Conservation (phyloP, 345 rosid species). For the Corchorus olitorius region DNA sequence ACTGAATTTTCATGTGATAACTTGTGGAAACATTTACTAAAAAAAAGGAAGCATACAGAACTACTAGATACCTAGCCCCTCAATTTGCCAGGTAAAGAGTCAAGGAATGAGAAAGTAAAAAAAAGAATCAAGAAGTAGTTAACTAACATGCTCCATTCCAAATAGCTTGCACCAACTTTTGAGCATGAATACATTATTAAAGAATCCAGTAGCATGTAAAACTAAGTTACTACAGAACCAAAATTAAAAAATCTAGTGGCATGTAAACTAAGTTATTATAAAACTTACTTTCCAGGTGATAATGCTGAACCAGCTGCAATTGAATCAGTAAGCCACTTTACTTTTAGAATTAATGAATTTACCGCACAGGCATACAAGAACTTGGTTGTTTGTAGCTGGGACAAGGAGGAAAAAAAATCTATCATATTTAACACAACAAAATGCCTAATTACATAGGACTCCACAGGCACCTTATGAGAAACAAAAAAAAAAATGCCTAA, state of each 20-base stretch:
- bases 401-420: neutral
- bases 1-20: neutral
- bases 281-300: slow-evolving; percentile 54
- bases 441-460: neutral
- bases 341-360: slow-evolving; percentile 46
- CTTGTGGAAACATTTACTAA: neutral
- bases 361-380: slow-evolving; percentile 70
- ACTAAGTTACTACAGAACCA: neutral
- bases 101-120: slow-evolving; percentile 6
- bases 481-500: neutral
- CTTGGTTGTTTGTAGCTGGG: slow-evolving; percentile 56
- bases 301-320: slow-evolving; percentile 43
- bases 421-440: neutral
- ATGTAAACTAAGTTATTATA: neutral
- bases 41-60: slow-evolving; percentile 1
- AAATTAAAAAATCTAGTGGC: neutral
- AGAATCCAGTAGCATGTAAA: neutral
- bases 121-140: slow-evolving; percentile 1
- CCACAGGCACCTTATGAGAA: too few relatives aligned
- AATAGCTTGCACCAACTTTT: neutral
- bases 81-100: neutral
- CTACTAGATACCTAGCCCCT: neutral
- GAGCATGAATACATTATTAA: neutral
- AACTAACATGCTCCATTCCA: neutral
- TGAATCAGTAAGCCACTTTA: slow-evolving; percentile 59